Conservation (phyloP, 1,284 basidiomycete species). For the Boletus sp. region DNA sequence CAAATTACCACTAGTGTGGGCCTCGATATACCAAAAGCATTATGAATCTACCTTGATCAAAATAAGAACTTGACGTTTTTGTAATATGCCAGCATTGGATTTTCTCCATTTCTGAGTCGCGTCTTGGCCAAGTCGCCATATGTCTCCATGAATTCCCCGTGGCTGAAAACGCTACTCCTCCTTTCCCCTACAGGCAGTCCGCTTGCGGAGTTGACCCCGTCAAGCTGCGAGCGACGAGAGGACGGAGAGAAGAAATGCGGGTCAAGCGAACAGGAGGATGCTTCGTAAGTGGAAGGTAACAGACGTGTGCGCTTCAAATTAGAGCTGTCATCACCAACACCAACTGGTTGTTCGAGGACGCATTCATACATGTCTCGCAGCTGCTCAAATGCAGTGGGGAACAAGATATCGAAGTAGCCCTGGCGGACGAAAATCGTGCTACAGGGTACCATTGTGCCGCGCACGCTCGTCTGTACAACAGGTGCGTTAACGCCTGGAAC, state of each 20-base stretch:
- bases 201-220: slow-evolving; percentile 67
- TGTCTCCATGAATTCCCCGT: slow-evolving; percentile 79
- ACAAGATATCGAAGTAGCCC: slow-evolving; percentile 99
- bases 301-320: slow-evolving; percentile 35
- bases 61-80: slow-evolving; percentile 88
- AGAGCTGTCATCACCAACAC: slow-evolving; percentile 20
- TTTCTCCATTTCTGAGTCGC: slow-evolving; percentile 71
- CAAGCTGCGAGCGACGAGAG: slow-evolving; percentile 56
- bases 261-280: slow-evolving; percentile 52
- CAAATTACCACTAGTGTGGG: too few relatives aligned
- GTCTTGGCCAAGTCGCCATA: slow-evolving; percentile 75
- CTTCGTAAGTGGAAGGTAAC: slow-evolving; percentile 43
- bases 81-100: slow-evolving; percentile 84
- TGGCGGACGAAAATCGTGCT: slow-evolving; percentile 89
- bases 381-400: slow-evolving; percentile 89
- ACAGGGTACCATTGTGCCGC: slow-evolving; percentile 83
- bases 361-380: slow-evolving; percentile 87
- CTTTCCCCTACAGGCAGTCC: slow-evolving; percentile 77
- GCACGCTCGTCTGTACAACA: slow-evolving; percentile 93
- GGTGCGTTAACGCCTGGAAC: slow-evolving; percentile 85
- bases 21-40: too few relatives aligned
- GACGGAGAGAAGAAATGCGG: slow-evolving; percentile 65
- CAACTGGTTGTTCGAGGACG: slow-evolving; percentile 58
- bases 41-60: slow-evolving; percentile 28
- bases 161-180: slow-evolving; percentile 78